These are phyloP conservation scores for Ophiosphaerella korrae DNA, from an alignment of 2,329 filamentous ascomycete species.

Conservation along the genomic window DNA sequence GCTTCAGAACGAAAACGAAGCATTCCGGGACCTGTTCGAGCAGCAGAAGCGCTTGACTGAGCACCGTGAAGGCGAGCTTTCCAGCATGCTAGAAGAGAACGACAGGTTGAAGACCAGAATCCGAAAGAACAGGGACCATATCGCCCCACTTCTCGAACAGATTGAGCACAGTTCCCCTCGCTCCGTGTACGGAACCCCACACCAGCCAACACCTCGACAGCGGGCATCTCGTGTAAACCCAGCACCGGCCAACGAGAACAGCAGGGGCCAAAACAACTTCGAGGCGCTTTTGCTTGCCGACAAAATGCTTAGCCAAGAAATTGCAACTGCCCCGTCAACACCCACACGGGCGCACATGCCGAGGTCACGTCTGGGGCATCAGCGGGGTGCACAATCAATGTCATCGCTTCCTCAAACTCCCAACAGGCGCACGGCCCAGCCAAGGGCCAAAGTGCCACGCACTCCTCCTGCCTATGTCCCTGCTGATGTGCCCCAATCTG, in stretches of 20 bases:
- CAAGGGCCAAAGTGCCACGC: slow-evolving; percentile 62
- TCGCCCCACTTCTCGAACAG: slow-evolving; percentile 60
- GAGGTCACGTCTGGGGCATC: slow-evolving; percentile 65
- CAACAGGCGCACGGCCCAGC: slow-evolving; percentile 61
- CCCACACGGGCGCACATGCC: slow-evolving; percentile 59
- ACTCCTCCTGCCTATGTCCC: slow-evolving; percentile 44
- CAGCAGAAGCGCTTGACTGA: slow-evolving; percentile 79
- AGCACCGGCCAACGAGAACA: slow-evolving; percentile 51
- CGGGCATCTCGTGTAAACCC: slow-evolving; percentile 39
- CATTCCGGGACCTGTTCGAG: slow-evolving; percentile 67
- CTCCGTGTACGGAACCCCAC: slow-evolving; percentile 58
- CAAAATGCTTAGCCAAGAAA: slow-evolving; percentile 79
- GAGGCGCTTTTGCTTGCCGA: slow-evolving; percentile 75
- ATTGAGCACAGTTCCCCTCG: slow-evolving; percentile 71
- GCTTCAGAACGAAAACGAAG: slow-evolving; percentile 68
- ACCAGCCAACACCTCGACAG: slow-evolving; percentile 52
- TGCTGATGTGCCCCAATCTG: slow-evolving; percentile 43
- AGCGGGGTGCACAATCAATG: slow-evolving; percentile 78
- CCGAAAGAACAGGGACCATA: slow-evolving; percentile 85
- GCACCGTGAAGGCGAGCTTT: slow-evolving; percentile 75
- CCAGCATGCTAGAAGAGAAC: slow-evolving; percentile 74
- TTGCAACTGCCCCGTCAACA: slow-evolving; percentile 75
- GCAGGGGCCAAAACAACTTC: slow-evolving; percentile 67
- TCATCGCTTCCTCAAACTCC: slow-evolving; percentile 85
- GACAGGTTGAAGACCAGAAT: slow-evolving; percentile 80